phyloP scores from a whole-genome alignment of 352 stramenopile genomes.

The Phytophthora litchii region DNA sequence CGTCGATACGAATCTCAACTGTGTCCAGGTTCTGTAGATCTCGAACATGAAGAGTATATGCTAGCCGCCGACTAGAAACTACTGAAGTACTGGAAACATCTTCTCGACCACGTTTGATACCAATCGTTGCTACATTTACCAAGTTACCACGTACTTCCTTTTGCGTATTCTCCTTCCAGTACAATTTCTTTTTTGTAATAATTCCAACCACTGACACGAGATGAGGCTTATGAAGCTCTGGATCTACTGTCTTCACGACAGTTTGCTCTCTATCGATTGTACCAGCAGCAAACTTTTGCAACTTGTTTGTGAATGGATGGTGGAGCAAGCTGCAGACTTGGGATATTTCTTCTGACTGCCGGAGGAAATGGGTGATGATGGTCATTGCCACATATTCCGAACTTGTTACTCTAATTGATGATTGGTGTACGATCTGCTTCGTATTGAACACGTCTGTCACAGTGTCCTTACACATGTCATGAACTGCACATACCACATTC shows the following conservation, averaged over 20 bases:
- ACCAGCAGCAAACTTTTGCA: slow-evolving; percentile 7
- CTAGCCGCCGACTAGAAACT: slow-evolving; percentile 18
- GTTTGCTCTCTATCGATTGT: slow-evolving; percentile 1
- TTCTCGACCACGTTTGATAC: slow-evolving; percentile 16
- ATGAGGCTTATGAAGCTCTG: slow-evolving; percentile 39
- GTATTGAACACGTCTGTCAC: background rate
- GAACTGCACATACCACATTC: slow-evolving; percentile 9
- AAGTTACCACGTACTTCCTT: slow-evolving; percentile 3
- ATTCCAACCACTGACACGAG: slow-evolving; percentile 43
- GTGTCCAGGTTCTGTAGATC: slow-evolving; percentile 49
- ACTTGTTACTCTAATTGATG: slow-evolving; percentile 4
- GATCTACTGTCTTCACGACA: slow-evolving; percentile 12
- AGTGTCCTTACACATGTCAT: slow-evolving; percentile 24
- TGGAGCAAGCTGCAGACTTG: slow-evolving; percentile 33
- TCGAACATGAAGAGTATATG: slow-evolving; percentile 44
- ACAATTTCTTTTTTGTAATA: slow-evolving; percentile 39
- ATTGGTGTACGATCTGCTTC: slow-evolving; percentile 13
- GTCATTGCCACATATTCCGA: slow-evolving; percentile 25
- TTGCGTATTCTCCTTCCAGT: slow-evolving; percentile 23
- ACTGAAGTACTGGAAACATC: background rate
- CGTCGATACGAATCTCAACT: slow-evolving; percentile 56
- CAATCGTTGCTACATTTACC: slow-evolving; percentile 8
- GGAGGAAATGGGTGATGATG: slow-evolving; percentile 29
- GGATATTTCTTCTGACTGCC: slow-evolving; percentile 25
- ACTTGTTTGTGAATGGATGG: slow-evolving; percentile 20